Conservation (phyloP, 179 eudicot genomes). For the Patellifolia procumbens region DNA sequence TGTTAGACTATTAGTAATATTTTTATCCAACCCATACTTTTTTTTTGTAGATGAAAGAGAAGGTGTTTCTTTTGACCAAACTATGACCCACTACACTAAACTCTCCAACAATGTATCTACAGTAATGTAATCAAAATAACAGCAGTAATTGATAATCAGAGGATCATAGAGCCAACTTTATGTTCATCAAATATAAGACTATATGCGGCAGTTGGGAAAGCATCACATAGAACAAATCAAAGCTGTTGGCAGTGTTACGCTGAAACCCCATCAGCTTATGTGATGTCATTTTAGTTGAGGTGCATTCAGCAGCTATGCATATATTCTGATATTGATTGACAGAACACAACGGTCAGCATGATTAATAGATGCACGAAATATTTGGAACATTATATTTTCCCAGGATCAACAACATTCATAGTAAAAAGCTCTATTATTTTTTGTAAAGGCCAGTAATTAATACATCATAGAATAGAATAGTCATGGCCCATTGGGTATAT, state of each 20-base stretch:
- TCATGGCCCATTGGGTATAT: no score
- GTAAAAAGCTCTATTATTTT: background rate
- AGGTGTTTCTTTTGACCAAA: background rate
- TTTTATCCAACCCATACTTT: background rate
- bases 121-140: background rate
- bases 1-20: background rate
- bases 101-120: no score
- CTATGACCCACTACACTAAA: background rate
- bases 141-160: background rate
- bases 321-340: background rate
- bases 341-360: background rate
- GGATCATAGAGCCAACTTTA: background rate
- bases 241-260: background rate
- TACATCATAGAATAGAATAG: no score
- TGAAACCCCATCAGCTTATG: background rate
- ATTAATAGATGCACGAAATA: background rate
- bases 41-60: background rate
- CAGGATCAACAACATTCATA: background rate
- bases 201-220: background rate
- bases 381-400: background rate
- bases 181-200: background rate
- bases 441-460: background rate
- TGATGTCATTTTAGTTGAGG: background rate
- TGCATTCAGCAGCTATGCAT: background rate
- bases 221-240: background rate